phyloP scores from a whole-genome alignment of 176 grass and related monocot species.

The Saccharum spontaneum region DNA sequence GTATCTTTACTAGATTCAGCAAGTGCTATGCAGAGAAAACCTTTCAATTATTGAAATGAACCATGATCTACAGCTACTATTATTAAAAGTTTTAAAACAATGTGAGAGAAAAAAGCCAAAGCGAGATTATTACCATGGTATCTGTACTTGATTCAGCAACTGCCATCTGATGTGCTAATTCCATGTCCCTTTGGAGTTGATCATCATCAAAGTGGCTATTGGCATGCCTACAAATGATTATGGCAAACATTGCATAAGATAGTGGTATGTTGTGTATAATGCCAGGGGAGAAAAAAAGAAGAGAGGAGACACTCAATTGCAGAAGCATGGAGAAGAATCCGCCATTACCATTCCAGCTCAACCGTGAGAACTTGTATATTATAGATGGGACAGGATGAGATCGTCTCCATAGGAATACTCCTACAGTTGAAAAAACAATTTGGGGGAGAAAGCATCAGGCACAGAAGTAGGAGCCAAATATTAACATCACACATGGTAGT shows the following conservation, averaged over 20 bases:
- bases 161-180: constrained; percentile 65
- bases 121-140: constrained; percentile 23
- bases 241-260: too few relatives aligned
- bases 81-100: neutral
- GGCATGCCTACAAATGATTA: constrained; percentile 73
- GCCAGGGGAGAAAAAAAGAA: neutral
- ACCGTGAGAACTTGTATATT: constrained; percentile 50
- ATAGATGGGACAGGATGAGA: constrained; percentile 84
- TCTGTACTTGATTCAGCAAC: constrained; percentile 41
- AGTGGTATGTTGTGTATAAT: neutral
- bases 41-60: neutral
- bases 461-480: neutral
- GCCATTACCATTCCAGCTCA: constrained; percentile 78
- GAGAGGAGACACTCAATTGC: neutral
- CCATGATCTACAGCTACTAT: neutral
- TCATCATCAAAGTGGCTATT: constrained; percentile 84
- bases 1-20: constrained; percentile 35
- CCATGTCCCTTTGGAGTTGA: constrained; percentile 64
- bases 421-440: neutral
- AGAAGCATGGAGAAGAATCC: constrained; percentile 6
- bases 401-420: constrained; percentile 30
- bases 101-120: neutral
- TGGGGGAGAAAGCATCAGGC: neutral
- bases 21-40: constrained; percentile 5
- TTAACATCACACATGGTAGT: neutral